Base-by-base conservation (phyloP, 2,329 filamentous ascomycete species). In the Stemphylium vesicarium region DNA sequence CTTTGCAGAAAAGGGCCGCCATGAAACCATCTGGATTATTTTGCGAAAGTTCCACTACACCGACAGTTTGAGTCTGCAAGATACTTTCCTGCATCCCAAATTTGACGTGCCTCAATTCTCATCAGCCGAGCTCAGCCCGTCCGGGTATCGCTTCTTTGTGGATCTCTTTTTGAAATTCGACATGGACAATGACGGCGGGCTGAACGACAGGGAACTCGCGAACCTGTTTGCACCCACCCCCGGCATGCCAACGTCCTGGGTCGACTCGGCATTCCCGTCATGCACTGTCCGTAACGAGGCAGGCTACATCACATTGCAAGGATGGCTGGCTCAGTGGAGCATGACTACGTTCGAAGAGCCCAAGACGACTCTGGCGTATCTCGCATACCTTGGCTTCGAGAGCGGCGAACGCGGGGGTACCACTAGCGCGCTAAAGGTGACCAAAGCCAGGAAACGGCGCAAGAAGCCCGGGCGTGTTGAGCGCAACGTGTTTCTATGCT, bases 341-440 rank as follows among this genome's bases (percentile, higher is more conserved):
- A 99, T 99, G 95, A 99, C 95, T 0, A 99, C 95, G 0, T 99
- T 98, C 68, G 87, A 96, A 56, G 93, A 96, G 52, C 94, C 95
- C 11, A 96, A 95, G 72, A 97, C 92, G 0, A 98, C 95, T 0
- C 83, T 99, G 4, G 93, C 96, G 66, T 99, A 99, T 73, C 86
- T 99, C 2, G 95, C 95, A 3, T 97, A 97, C 72, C 87, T 99
- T 2, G 95, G 95, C 1, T 99, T 97, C 69, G 95, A 98, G 72
- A 88, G 91, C 2, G 81, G 86, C 2, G 90, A 89, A 64, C 78
- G 80, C 52, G 89, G 89, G 53, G 88, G 89, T 35, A 87, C 88
- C 0, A 92, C 91, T 1, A 91, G 91, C 0, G 95, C 95, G 3
- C 81, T 99, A 37, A 97, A 97, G 71, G 86, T 97, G 43, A 99